Conservation (phyloP, 2,329 filamentous ascomycete species). For the Didymella segeticola region DNA sequence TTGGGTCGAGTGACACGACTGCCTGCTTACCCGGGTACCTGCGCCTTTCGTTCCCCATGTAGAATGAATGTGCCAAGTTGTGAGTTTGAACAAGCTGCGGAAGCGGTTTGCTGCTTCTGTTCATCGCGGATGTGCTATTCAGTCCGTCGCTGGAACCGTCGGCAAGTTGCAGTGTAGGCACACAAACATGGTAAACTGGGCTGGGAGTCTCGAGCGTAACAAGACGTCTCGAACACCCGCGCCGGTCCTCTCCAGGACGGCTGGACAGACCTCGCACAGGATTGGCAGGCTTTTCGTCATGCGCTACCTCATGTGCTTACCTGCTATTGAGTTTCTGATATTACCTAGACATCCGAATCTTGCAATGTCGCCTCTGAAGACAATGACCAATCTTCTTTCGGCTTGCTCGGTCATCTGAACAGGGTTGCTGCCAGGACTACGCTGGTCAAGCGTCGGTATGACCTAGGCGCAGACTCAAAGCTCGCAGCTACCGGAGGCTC, state of each 20-base stretch:
- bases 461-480: slow-evolving; percentile 2
- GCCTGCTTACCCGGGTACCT: slow-evolving; percentile 5
- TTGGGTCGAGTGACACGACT: background rate
- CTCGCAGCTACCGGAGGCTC: slow-evolving; percentile 14
- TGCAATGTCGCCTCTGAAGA: background rate
- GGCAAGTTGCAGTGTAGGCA: slow-evolving; percentile 5
- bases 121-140: background rate
- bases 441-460: background rate
- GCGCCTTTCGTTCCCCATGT: background rate
- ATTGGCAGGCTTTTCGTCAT: background rate
- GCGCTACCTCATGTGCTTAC: background rate
- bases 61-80: background rate
- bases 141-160: slow-evolving; percentile 1
- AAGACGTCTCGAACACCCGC: background rate
- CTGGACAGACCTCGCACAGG: background rate
- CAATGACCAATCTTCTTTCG: background rate
- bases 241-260: background rate
- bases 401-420: background rate
- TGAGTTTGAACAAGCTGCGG: slow-evolving; percentile 3
- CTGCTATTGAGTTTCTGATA: background rate
- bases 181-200: background rate
- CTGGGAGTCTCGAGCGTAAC: background rate
- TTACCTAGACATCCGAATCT: background rate
- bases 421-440: slow-evolving; percentile 1
- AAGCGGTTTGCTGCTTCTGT: slow-evolving; percentile 6